A percentile compares a stretch with the other conserved stretches of the same genome.
Evolutionary conservation across 2,329 filamentous ascomycete genomes (phyloP).

Genomic region (Penicillium rolfsii): DNA sequence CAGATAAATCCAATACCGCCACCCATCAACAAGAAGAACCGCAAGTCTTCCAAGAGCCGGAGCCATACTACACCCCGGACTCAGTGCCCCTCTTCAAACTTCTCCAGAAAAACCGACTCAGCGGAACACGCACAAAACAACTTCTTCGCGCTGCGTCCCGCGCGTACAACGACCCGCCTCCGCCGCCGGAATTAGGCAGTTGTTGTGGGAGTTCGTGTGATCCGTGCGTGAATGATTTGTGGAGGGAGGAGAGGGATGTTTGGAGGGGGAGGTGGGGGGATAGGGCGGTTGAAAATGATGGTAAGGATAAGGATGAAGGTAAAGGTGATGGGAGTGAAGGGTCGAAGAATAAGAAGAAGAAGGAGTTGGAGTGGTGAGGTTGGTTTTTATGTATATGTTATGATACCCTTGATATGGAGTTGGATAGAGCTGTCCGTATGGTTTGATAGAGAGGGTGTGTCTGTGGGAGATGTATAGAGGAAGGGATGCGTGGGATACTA

Average conservation of each 20-base stretch:
- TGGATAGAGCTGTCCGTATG: too few species aligned
- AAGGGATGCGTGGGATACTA: neutral
- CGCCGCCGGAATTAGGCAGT: conserved; percentile 36
- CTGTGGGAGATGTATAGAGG: too few species aligned
- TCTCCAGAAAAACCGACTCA: conserved; percentile 34
- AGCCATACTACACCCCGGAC: conserved; percentile 31
- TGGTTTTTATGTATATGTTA: neutral
- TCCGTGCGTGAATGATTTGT: conserved; percentile 42
- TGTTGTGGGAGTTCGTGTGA: conserved; percentile 45
- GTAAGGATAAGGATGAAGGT: neutral
- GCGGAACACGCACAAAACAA: conserved; percentile 38
- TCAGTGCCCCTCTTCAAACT: conserved; percentile 34
- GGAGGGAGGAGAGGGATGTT: conserved; percentile 38
- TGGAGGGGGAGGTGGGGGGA: conserved; percentile 42
- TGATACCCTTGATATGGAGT: neutral
- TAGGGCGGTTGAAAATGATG: conserved; percentile 15
- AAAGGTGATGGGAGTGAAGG: neutral
- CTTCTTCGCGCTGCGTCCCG: conserved; percentile 38
- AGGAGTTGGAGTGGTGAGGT: conserved; percentile 26
- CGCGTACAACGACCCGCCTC: conserved; percentile 37
- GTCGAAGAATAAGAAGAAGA: conserved; percentile 15
- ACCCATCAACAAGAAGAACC: neutral
- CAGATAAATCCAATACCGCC: too few species aligned
- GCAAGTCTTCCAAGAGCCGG: conserved; percentile 7
- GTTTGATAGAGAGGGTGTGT: too few species aligned